A percentile compares a stretch with the other conserved stretches of the same genome.
Conservation (phyloP, 2,329 filamentous ascomycete genomes). For the Cercospora zeae-maydis region DNA sequence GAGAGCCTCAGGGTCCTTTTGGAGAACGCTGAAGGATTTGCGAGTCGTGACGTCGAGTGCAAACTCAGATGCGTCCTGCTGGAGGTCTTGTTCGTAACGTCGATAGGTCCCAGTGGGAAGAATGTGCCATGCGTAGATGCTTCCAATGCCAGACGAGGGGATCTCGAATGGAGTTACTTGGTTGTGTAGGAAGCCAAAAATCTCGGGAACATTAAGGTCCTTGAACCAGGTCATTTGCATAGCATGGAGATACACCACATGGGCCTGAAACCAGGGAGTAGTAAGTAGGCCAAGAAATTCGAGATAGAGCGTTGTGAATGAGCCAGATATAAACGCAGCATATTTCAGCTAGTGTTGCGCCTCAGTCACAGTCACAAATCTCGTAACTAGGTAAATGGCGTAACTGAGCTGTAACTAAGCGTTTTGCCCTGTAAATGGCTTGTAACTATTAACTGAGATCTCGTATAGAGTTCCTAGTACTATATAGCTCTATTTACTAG, state of each 20-base stretch:
- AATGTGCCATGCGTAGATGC: constrained; percentile 51
- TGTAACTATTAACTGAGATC: too few relatives aligned
- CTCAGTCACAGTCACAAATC: too few relatives aligned
- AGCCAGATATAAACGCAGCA: constrained; percentile 25
- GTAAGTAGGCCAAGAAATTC: constrained; percentile 47
- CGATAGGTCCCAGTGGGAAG: constrained; percentile 48
- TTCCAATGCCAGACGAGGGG: constrained; percentile 41
- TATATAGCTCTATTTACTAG: too few relatives aligned
- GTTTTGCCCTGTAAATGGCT: too few relatives aligned
- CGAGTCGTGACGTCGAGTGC: constrained; percentile 54
- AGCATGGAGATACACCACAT: constrained; percentile 56
- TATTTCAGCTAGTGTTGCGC: too few relatives aligned
- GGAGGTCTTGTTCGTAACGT: constrained; percentile 41
- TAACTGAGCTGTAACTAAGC: too few relatives aligned
- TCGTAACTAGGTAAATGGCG: too few relatives aligned
- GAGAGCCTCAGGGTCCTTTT: constrained; percentile 59
- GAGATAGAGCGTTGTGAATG: constrained; percentile 40
- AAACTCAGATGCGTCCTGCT: constrained; percentile 46
- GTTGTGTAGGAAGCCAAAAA: constrained; percentile 49
- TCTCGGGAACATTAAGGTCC: constrained; percentile 48
- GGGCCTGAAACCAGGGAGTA: constrained; percentile 49
- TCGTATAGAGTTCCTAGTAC: too few relatives aligned
- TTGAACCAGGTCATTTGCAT: constrained; percentile 55
- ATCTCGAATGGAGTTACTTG: constrained; percentile 51
- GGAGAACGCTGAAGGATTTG: constrained; percentile 59